These are phyloP conservation scores for Trypanosoma vivax DNA, from an alignment of 208 protist species.

Conservation along the genomic window DNA sequence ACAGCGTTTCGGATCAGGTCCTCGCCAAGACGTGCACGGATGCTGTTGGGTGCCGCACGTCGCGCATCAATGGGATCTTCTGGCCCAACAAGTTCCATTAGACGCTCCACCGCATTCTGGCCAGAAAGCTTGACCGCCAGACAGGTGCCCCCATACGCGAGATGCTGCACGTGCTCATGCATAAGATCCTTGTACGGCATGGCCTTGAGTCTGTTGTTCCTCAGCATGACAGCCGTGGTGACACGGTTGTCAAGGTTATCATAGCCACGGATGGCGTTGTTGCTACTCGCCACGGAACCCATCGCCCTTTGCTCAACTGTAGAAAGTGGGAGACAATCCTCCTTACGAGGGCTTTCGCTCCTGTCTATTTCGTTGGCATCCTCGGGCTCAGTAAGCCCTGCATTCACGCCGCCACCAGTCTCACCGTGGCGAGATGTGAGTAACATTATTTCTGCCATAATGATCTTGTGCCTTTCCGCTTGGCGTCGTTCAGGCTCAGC, in stretches of 20 bases:
- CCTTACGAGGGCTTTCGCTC: too few relatives aligned
- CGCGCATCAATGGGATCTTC: slow-evolving; percentile 55
- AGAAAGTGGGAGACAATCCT: too few relatives aligned
- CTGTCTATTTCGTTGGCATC: neutral
- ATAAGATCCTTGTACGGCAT: slow-evolving; percentile 27
- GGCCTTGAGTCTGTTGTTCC: slow-evolving; percentile 16
- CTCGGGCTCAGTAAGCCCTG: slow-evolving; percentile 11
- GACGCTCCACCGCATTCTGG: slow-evolving; percentile 46
- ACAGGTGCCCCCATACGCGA: slow-evolving; percentile 50
- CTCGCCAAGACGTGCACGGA: slow-evolving; percentile 51
- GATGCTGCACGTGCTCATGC: slow-evolving; percentile 30
- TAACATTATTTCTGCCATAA: slow-evolving; percentile 24
- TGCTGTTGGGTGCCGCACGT: slow-evolving; percentile 28
- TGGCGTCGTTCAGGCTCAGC: slow-evolving; percentile 3
- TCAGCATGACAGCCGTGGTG: slow-evolving; percentile 3
- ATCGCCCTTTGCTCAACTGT: neutral
- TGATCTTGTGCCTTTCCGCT: slow-evolving; percentile 6
- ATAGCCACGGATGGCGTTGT: neutral
- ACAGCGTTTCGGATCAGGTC: slow-evolving; percentile 61
- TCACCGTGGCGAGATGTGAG: slow-evolving; percentile 14
- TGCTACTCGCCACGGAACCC: neutral
- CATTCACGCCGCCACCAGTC: slow-evolving; percentile 21
- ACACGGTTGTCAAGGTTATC: slow-evolving; percentile 2
- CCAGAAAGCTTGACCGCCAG: slow-evolving; percentile 48
- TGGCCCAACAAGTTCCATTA: slow-evolving; percentile 57